These are phyloP conservation scores for Vanderwaltozyma yarrowii DNA, from an alignment of 805 yeast genomes.

Conservation along the genomic window DNA sequence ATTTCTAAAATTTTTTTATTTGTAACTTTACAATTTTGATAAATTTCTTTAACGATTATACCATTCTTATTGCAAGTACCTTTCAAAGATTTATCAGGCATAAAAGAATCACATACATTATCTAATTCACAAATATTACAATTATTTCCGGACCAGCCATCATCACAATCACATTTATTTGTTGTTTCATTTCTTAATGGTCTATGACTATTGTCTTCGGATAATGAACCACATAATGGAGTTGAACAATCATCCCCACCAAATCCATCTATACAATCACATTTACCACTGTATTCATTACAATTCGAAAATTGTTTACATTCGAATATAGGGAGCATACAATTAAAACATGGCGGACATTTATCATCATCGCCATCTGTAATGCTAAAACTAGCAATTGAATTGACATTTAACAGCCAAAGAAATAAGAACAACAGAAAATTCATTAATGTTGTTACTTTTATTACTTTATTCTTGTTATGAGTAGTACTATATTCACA, in stretches of 20 bases:
- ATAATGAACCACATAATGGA: constrained; percentile 78
- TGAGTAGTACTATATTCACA: too few species aligned
- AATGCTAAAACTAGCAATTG: neutral
- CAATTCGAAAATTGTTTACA: constrained; percentile 89
- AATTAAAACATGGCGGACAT: constrained; percentile 92
- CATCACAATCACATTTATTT: constrained; percentile 53
- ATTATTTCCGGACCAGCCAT: constrained; percentile 92
- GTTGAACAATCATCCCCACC: constrained; percentile 88
- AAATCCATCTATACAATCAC: constrained; percentile 87
- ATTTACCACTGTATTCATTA: constrained; percentile 77
- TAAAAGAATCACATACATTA: constrained; percentile 68
- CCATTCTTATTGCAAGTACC: constrained; percentile 91
- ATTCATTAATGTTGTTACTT: too few species aligned
- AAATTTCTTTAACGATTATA: constrained; percentile 64
- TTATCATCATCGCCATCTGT: constrained; percentile 26
- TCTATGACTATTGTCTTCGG: constrained; percentile 36
- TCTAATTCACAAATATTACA: constrained; percentile 79
- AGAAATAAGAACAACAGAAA: too few species aligned
- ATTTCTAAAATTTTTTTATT: constrained; percentile 75
- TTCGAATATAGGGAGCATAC: constrained; percentile 81
- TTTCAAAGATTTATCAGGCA: constrained; percentile 66
- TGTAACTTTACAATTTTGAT: constrained; percentile 93
- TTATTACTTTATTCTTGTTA: too few species aligned
- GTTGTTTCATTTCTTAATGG: constrained; percentile 47
- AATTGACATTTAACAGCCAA: neutral